Base-by-base conservation (phyloP, 1,139 yeast genomes). In the Entelexis paramagnoliae region DNA sequence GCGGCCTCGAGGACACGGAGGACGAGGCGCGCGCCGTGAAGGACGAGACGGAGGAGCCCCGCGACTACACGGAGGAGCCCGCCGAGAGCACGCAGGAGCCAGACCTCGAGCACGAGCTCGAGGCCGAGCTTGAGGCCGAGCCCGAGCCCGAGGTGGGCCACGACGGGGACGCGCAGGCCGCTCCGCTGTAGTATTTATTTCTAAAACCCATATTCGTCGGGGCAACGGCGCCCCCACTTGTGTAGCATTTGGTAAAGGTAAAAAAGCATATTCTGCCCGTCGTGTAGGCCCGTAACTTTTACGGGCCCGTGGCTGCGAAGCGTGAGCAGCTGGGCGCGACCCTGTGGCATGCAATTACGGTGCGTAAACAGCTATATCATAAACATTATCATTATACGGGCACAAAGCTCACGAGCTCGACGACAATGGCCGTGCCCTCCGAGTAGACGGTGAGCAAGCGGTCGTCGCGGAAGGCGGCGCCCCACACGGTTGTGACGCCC, bases 401-500 rank as follows among this genome's bases (percentile, higher is more conserved):
- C 30, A 53, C 58, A 52, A 71, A 71, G 46, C 70, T 65, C 32
- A 67, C 63, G 22, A 71, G 64, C 54, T 71, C 72, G 63, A 71
- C 64, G 46, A 66, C 64, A 4, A 70, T 66, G 42, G 63, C 59
- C 19, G 63, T 56, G 26, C 61, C 62, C 48, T 64, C 62, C 14
- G 71, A 63, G 5, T 73, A 73, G 45, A 70, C 63, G 29, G 71
- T 67, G 30, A 68, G 70, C 33, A 71, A 64, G 49, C 70, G 64
- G 52, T 71, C 74, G 47, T 70, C 70, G 42, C 64, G 61, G 59
- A 70, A 68, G 11, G 70, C 72, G 28, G 71, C 67, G 14, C 73
- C 63, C 75, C 75, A 71, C 32, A 71, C 73, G 7, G 70, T 66
- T 38, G 69, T 69, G 52, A 66, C 67, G 20, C 66, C 64, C 28